Evolutionary conservation across 805 yeast genomes (phyloP).

Genomic region (Candida ficus): DNA sequence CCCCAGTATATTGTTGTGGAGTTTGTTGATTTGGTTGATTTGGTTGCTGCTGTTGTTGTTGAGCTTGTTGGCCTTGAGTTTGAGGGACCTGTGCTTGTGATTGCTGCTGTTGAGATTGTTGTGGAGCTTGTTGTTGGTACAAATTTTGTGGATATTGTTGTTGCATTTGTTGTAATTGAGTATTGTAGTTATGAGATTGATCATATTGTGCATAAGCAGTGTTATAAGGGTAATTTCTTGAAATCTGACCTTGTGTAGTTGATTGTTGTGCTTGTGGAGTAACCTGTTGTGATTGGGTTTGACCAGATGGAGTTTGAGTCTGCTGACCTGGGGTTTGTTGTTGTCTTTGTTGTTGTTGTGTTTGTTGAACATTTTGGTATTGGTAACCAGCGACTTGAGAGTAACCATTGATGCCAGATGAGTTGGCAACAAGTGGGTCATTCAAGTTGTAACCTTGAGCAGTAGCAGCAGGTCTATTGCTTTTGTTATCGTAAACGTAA

Average conservation of each 20-base stretch:
- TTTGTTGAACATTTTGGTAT: slow-evolving; percentile 7
- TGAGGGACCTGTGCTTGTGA: too few relatives aligned
- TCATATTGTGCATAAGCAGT: slow-evolving; percentile 3
- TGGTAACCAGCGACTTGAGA: slow-evolving; percentile 2
- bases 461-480: slow-evolving; percentile 2
- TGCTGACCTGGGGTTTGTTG: background rate
- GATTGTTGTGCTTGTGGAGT: slow-evolving; percentile 1
- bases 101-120: slow-evolving; percentile 5
- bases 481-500: slow-evolving; percentile 10
- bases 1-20: slow-evolving; percentile 1
- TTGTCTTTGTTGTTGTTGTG: slow-evolving; percentile 1
- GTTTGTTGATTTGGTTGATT: too few relatives aligned
- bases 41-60: background rate
- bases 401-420: background rate
- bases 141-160: slow-evolving; percentile 12
- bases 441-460: slow-evolving; percentile 5
- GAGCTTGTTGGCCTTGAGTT: background rate
- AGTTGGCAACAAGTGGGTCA: background rate
- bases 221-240: slow-evolving; percentile 1
- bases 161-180: slow-evolving; percentile 7
- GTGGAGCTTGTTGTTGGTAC: slow-evolving; percentile 7
- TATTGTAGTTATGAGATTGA: slow-evolving; percentile 1
- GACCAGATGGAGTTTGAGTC: slow-evolving; percentile 2
- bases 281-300: slow-evolving; percentile 2
- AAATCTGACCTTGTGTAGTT: background rate